phyloP scores from a whole-genome alignment of 805 yeast genomes.

The Schwanniomyces vanrijiae region DNA sequence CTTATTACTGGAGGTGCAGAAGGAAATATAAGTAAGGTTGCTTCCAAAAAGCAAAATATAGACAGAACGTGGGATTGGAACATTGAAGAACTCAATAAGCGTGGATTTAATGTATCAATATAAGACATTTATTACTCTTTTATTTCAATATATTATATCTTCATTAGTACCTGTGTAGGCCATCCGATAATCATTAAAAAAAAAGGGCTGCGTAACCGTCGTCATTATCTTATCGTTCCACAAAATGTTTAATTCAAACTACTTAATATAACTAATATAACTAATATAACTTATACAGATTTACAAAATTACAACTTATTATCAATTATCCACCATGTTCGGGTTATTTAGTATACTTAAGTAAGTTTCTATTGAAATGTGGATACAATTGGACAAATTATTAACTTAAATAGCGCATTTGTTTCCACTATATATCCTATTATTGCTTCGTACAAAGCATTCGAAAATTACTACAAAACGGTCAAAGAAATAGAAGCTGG shows the following conservation, averaged over 20 bases:
- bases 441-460: slow-evolving; percentile 59
- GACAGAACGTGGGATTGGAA: slow-evolving; percentile 31
- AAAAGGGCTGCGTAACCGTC: slow-evolving; percentile 8
- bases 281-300: not conserved
- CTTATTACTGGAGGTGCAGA: slow-evolving; percentile 32
- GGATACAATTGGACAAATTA: not conserved
- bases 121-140: slow-evolving; percentile 56
- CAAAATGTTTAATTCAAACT: no score
- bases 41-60: slow-evolving; percentile 19
- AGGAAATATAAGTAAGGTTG: slow-evolving; percentile 21
- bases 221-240: slow-evolving; percentile 10
- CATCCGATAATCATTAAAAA: not conserved
- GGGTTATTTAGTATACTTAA: slow-evolving; percentile 14
- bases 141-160: not conserved
- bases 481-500: slow-evolving; percentile 27
- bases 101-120: slow-evolving; percentile 26
- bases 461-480: slow-evolving; percentile 39
- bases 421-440: slow-evolving; percentile 57
- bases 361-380: not conserved
- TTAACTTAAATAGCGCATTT: slow-evolving; percentile 21
- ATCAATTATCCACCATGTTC: slow-evolving; percentile 7
- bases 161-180: not conserved
- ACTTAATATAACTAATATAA: slow-evolving; percentile 2
- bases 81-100: slow-evolving; percentile 17
- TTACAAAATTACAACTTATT: no score